Evolutionary conservation across 805 yeast species (phyloP).

Genomic region (Yarrowia sp.): DNA sequence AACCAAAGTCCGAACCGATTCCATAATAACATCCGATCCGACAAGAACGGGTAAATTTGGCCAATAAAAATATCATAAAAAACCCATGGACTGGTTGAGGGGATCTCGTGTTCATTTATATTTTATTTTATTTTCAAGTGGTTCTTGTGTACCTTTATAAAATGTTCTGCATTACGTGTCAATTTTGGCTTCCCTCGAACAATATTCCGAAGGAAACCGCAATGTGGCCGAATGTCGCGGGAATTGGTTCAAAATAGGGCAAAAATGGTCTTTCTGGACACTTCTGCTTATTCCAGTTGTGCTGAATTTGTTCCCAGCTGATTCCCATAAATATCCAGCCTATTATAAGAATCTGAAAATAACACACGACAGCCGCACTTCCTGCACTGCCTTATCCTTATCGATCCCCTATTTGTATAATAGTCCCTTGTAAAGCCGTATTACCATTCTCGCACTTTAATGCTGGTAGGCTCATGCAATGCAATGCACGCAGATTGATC

Average conservation of each 20-base stretch:
- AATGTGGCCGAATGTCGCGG: too few relatives aligned
- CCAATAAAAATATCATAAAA: background rate
- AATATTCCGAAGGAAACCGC: too few relatives aligned
- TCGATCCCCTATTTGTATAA: slow-evolving; percentile 1
- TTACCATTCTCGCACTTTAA: background rate
- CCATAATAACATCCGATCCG: slow-evolving; percentile 12
- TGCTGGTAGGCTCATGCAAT: slow-evolving; percentile 10
- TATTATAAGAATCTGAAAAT: background rate
- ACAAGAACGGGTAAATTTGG: background rate
- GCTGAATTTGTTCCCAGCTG: background rate
- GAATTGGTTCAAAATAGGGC: too few relatives aligned
- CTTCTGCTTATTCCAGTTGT: too few relatives aligned
- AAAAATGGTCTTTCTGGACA: too few relatives aligned
- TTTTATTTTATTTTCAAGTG: too few relatives aligned
- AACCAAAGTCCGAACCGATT: background rate
- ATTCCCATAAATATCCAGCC: background rate
- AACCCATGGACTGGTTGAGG: background rate
- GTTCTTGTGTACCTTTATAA: too few relatives aligned
- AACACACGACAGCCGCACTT: background rate
- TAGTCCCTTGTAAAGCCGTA: background rate
- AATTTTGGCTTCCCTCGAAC: too few relatives aligned
- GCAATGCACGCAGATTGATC: background rate
- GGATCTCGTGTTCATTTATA: too few relatives aligned
- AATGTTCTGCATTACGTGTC: too few relatives aligned
- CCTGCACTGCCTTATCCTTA: slow-evolving; percentile 20